Evolutionary conservation across 345 rosid species (phyloP).

Genomic region (Draba incana): DNA sequence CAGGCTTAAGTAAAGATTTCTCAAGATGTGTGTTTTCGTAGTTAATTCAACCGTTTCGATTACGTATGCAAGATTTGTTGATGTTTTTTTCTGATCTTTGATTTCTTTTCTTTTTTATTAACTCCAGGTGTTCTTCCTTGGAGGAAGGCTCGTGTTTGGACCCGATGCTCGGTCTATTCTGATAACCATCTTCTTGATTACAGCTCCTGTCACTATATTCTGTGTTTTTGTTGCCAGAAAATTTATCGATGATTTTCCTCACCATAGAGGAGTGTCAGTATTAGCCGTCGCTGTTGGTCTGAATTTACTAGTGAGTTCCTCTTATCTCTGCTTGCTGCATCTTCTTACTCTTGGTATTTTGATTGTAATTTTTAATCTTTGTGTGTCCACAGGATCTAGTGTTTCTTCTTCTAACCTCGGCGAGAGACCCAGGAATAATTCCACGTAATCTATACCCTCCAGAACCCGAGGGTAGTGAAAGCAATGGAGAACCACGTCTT

Average conservation of each 20-base stretch:
- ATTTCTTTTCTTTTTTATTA: neutral
- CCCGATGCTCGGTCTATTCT: constrained; percentile 81
- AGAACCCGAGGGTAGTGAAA: constrained; percentile 59
- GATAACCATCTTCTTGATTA: constrained; percentile 65
- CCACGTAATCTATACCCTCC: constrained; percentile 82
- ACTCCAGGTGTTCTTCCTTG: constrained; percentile 69
- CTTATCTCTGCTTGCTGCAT: constrained; percentile 26
- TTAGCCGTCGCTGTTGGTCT: constrained; percentile 56
- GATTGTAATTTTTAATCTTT: neutral
- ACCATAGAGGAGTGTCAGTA: constrained; percentile 68
- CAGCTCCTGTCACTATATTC: constrained; percentile 72
- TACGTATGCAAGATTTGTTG: neutral
- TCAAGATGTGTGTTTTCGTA: neutral
- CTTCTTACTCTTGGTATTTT: neutral
- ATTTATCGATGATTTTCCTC: constrained; percentile 68
- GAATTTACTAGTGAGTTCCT: constrained; percentile 60
- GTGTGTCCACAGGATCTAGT: constrained; percentile 61
- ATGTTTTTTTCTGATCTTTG: neutral
- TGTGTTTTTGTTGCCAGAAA: constrained; percentile 78
- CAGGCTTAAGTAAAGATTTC: neutral
- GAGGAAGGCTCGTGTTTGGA: constrained; percentile 93
- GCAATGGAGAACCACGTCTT: constrained; percentile 44
- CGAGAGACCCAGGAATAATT: constrained; percentile 95
- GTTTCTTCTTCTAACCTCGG: constrained; percentile 80
- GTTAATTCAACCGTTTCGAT: neutral